phyloP scores from a whole-genome alignment of 2,329 filamentous ascomycete species.

The Orbilia brochopaga region DNA sequence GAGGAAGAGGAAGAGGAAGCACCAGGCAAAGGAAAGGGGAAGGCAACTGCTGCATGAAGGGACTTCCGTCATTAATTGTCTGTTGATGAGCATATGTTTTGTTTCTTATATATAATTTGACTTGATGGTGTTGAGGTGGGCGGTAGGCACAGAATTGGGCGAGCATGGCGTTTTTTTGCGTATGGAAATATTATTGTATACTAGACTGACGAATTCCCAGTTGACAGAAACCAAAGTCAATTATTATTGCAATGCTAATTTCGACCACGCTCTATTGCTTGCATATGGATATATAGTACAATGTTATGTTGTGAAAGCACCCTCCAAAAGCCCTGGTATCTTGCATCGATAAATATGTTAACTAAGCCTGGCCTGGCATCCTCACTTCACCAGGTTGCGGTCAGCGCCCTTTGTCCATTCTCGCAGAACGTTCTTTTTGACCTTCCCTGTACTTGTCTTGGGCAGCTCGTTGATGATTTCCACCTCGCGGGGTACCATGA shows the following conservation, averaged over 20 bases:
- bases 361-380: no score
- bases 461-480: conserved; percentile 86
- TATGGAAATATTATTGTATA: conserved; percentile 34
- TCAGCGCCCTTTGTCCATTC: conserved; percentile 74
- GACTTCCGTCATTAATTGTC: not conserved
- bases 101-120: conserved; percentile 7
- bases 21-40: conserved; percentile 57
- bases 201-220: conserved; percentile 32
- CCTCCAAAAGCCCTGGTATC: no score
- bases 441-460: conserved; percentile 96
- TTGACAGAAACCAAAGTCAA: not conserved
- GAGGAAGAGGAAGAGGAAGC: conserved; percentile 60
- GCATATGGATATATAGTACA: conserved; percentile 21
- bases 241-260: conserved; percentile 1
- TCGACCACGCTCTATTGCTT: not conserved
- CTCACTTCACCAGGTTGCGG: conserved; percentile 55
- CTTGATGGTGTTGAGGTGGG: conserved; percentile 23
- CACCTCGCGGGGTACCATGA: conserved; percentile 79
- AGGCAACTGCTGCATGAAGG: conserved; percentile 56
- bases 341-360: not conserved
- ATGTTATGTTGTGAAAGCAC: no score
- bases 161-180: conserved; percentile 30
- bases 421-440: conserved; percentile 90
- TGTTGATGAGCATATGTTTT: conserved; percentile 6
- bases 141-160: conserved; percentile 5